These are phyloP conservation scores for Xylariaceae sp. DNA, from an alignment of 2,329 filamentous ascomycete species.

Conservation along the genomic window DNA sequence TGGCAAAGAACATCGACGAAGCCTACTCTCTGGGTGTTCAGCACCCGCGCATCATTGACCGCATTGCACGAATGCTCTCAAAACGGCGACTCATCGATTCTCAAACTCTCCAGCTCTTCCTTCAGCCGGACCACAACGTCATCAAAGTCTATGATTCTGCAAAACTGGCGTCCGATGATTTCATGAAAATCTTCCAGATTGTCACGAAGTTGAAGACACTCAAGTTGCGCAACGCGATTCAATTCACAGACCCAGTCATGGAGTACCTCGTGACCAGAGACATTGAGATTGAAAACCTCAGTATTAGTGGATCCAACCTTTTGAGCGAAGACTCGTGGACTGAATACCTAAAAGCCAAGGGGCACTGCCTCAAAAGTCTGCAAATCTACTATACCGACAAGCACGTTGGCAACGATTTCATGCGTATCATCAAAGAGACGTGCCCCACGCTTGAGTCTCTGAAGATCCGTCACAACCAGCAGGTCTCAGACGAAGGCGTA, in stretches of 20 bases:
- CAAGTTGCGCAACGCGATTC: constrained; percentile 79
- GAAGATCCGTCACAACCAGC: constrained; percentile 78
- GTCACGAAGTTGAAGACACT: constrained; percentile 66
- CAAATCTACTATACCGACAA: constrained; percentile 82
- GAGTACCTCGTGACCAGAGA: constrained; percentile 74
- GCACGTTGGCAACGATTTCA: constrained; percentile 69
- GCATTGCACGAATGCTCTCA: constrained; percentile 55
- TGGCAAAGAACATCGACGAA: constrained; percentile 59
- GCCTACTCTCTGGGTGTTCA: constrained; percentile 61
- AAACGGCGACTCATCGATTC: constrained; percentile 55
- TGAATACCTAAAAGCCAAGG: constrained; percentile 62
- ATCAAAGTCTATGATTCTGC: constrained; percentile 56
- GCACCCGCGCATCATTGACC: constrained; percentile 52
- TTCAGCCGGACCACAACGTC: constrained; percentile 47
- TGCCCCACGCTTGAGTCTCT: constrained; percentile 69
- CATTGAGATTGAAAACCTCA: constrained; percentile 65
- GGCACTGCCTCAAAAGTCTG: constrained; percentile 60
- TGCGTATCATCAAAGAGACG: constrained; percentile 56
- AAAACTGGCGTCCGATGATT: constrained; percentile 71
- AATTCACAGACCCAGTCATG: constrained; percentile 82
- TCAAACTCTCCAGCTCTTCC: constrained; percentile 54
- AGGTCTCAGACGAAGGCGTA: constrained; percentile 63
- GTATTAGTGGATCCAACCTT: constrained; percentile 81
- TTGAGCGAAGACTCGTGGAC: constrained; percentile 74
- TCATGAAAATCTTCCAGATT: constrained; percentile 73